Conservation (phyloP, 768 basidiomycete species). For the Boletus subparvulus region DNA sequence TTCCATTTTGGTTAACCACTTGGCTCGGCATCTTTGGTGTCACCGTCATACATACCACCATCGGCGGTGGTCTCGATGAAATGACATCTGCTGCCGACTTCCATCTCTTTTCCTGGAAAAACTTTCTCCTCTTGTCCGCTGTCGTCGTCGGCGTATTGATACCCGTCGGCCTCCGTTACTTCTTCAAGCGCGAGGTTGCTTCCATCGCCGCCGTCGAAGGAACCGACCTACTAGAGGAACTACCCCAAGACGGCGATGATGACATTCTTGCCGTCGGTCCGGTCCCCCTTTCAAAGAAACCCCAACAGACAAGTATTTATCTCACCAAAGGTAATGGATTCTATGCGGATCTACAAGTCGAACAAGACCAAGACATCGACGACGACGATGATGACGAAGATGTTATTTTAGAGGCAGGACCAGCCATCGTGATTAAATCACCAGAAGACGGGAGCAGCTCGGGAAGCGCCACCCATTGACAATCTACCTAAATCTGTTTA, state of each 20-base stretch:
- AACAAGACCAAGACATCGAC: constrained; percentile 60
- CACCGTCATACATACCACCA: constrained; percentile 91
- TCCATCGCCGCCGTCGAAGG: constrained; percentile 38
- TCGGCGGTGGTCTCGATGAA: constrained; percentile 88
- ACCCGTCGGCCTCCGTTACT: constrained; percentile 84
- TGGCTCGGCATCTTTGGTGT: constrained; percentile 91
- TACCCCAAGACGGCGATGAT: constrained; percentile 41
- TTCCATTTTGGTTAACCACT: constrained; percentile 88
- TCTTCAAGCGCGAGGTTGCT: constrained; percentile 66
- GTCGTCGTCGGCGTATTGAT: constrained; percentile 92
- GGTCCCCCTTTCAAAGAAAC: constrained; percentile 41
- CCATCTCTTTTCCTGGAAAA: constrained; percentile 88
- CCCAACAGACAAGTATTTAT: constrained; percentile 32
- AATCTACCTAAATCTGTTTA: constrained; percentile 12
- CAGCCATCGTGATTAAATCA: constrained; percentile 50
- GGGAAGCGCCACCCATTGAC: constrained; percentile 22
- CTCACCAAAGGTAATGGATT: constrained; percentile 40
- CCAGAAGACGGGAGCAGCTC: constrained; percentile 23
- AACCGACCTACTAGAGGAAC: constrained; percentile 35
- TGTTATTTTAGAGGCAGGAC: constrained; percentile 73
- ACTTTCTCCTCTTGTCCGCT: constrained; percentile 81
- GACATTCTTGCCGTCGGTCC: constrained; percentile 59
- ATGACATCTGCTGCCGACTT: constrained; percentile 96
- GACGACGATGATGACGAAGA: constrained; percentile 70
- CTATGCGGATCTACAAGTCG: constrained; percentile 42